Percentiles rank a stretch among this genome's conserved stretches.
phyloP scores from a whole-genome alignment of 257 asterid species.

The Solanum acaule region DNA sequence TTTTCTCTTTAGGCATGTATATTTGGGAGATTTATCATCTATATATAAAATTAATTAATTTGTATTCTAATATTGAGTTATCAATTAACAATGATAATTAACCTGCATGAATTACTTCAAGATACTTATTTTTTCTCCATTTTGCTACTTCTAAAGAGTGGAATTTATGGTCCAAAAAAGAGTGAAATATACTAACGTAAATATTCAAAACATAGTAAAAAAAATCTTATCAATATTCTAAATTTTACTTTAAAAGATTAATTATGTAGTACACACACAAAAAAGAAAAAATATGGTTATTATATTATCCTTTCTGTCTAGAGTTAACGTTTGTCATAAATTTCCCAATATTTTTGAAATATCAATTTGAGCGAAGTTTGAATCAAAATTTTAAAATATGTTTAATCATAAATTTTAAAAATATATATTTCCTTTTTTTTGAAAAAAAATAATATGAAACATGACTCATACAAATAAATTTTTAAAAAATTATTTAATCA shows the following conservation, averaged over 20 bases:
- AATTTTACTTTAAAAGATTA: too few species aligned
- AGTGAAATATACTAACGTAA: background rate
- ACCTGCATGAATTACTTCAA: background rate
- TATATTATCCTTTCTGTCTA: too few species aligned
- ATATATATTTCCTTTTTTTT: too few species aligned
- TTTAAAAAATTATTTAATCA: background rate
- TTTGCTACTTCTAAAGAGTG: background rate
- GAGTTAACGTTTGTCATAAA: background rate
- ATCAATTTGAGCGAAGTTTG: background rate
- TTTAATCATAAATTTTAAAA: background rate
- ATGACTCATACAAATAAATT: background rate
- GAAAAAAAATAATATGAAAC: too few species aligned
- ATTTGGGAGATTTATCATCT: background rate
- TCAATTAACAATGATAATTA: background rate
- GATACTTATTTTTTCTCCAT: background rate
- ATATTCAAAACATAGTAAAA: background rate
- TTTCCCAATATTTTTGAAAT: too few species aligned
- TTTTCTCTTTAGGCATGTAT: background rate
- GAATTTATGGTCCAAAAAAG: background rate
- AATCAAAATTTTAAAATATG: too few species aligned
- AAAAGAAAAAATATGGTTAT: too few species aligned
- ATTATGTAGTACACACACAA: too few species aligned
- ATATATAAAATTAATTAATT: too few species aligned
- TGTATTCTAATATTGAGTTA: background rate
- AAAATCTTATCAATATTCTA: background rate